These are phyloP conservation scores for Micractinium sp. DNA, from an alignment of 139 green algal genomes.

Conservation along the genomic window DNA sequence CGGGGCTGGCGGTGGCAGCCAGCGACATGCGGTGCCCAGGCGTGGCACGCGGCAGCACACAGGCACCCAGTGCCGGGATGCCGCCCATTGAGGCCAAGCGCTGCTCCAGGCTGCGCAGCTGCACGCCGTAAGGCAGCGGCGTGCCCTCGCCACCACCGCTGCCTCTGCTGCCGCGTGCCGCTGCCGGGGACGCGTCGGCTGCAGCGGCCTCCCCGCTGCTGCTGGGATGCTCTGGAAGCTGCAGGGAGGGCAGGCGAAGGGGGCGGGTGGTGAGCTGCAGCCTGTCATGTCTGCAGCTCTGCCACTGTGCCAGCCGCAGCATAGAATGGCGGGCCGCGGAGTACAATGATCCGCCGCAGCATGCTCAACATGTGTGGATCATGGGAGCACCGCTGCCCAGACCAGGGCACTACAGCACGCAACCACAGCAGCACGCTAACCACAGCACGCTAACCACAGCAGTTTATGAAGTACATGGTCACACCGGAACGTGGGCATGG, in stretches of 20 bases:
- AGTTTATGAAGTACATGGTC: no score
- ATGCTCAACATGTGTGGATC: no score
- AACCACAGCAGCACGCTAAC: no score
- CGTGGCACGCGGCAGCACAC: constrained; percentile 25
- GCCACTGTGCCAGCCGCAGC: no score
- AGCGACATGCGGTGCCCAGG: constrained; percentile 10
- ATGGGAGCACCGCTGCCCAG: no score
- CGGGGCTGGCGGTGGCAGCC: constrained; percentile 31
- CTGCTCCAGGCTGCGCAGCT: constrained; percentile 25
- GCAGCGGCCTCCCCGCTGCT: background rate
- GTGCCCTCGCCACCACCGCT: constrained; percentile 2
- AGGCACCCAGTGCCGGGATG: constrained; percentile 33
- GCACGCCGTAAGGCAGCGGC: constrained; percentile 1
- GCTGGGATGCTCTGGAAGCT: background rate
- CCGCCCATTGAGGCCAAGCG: constrained; percentile 30
- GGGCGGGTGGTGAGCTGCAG: no score
- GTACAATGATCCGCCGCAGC: no score
- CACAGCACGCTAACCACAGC: no score
- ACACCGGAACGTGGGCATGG: background rate
- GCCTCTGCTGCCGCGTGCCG: background rate
- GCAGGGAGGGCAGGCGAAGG: background rate
- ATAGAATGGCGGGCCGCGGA: no score
- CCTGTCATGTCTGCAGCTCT: no score
- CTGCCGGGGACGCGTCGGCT: background rate
- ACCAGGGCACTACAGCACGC: no score